These are phyloP conservation scores for Erucastrum elatum DNA, from an alignment of 345 rosid genomes.

Conservation along the genomic window DNA sequence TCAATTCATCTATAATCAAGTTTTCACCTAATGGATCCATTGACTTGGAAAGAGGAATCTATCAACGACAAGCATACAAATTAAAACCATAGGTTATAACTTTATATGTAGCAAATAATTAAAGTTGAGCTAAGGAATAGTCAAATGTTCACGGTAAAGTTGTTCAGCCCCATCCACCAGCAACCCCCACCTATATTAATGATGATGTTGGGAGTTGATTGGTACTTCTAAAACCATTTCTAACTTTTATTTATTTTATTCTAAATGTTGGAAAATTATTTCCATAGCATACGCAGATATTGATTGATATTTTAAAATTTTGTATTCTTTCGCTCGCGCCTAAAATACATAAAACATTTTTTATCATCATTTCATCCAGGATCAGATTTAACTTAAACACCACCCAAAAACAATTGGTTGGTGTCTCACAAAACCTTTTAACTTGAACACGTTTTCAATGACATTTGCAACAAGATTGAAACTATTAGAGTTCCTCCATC, in stretches of 20 bases:
- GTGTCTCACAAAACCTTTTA: background rate
- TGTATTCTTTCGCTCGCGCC: background rate
- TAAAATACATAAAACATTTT: background rate
- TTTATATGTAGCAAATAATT: background rate
- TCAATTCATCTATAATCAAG: background rate
- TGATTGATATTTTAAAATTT: background rate
- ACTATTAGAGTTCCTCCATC: background rate
- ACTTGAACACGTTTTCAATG: background rate
- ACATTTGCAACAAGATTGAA: background rate
- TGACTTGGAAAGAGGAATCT: slow-evolving; percentile 22
- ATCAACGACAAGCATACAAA: background rate
- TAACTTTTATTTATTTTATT: background rate
- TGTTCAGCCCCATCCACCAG: slow-evolving; percentile 9
- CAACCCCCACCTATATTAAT: slow-evolving; percentile 19
- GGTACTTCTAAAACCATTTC: background rate
- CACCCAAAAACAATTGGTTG: background rate
- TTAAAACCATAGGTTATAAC: background rate
- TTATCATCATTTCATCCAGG: background rate
- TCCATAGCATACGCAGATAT: background rate
- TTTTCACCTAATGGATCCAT: slow-evolving; percentile 17
- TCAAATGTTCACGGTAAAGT: slow-evolving; percentile 15
- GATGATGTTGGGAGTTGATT: slow-evolving; percentile 11
- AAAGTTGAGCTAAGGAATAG: background rate
- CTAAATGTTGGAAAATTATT: background rate
- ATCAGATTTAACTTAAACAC: background rate